Percentiles rank a stretch among this genome's conserved stretches.
phyloP scores from a whole-genome alignment of 2,329 filamentous ascomycete genomes.

The Zalaria sp. region DNA sequence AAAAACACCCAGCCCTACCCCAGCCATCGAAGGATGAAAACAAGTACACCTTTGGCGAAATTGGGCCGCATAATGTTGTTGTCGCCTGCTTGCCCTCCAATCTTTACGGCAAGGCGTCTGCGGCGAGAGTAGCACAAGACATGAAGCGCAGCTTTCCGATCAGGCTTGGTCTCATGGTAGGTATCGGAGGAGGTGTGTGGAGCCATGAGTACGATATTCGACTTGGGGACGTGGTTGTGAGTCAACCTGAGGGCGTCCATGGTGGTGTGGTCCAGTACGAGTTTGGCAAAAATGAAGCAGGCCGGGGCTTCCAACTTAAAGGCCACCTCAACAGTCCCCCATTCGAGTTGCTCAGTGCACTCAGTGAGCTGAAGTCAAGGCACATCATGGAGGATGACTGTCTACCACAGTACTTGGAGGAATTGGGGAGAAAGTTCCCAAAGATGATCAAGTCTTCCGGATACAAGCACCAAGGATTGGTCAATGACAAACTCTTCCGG shows the following conservation, averaged over 20 bases:
- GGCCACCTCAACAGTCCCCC: conserved; percentile 10
- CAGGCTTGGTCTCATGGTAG: conserved; percentile 8
- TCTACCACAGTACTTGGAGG: not conserved
- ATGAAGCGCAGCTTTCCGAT: conserved; percentile 9
- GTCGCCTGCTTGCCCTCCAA: conserved; percentile 13
- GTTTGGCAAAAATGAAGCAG: conserved; percentile 9
- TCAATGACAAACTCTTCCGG: not conserved
- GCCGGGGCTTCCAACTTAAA: conserved; percentile 9
- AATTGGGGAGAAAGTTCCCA: not conserved
- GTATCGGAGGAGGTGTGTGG: conserved; percentile 10
- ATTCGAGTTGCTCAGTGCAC: conserved; percentile 10
- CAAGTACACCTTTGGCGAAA: conserved; percentile 16
- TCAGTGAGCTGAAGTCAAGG: conserved; percentile 11
- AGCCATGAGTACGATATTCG: conserved; percentile 9
- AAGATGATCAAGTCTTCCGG: not conserved
- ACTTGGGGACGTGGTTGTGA: conserved; percentile 13
- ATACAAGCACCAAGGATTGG: no score
- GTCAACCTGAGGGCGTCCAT: conserved; percentile 6
- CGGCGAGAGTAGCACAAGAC: conserved; percentile 10
- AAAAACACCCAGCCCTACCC: conserved; percentile 1
- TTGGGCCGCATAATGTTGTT: conserved; percentile 20
- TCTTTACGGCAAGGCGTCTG: conserved; percentile 10
- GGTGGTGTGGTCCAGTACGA: conserved; percentile 16
- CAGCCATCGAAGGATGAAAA: conserved; percentile 7
- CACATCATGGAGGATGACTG: conserved; percentile 3